These are phyloP conservation scores for Isabelozyma gotoi DNA, from an alignment of 805 yeast species.

Conservation along the genomic window DNA sequence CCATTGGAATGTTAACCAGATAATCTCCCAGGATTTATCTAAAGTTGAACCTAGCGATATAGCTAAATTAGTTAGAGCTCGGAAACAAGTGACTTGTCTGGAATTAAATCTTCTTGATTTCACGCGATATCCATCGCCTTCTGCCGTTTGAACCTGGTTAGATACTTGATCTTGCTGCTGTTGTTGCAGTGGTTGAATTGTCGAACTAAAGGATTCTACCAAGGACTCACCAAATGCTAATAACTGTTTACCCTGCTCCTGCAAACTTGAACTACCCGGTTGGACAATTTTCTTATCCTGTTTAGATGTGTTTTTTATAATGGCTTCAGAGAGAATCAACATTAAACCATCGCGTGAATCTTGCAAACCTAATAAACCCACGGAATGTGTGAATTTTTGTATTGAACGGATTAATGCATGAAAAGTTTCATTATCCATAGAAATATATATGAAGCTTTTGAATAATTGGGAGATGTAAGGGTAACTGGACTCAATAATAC, in stretches of 20 bases:
- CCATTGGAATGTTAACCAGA: conserved; percentile 73
- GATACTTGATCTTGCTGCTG: not conserved
- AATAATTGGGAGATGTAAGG: conserved; percentile 26
- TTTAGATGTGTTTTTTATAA: conserved; percentile 12
- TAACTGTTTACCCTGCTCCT: conserved; percentile 32
- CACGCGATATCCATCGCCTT: not conserved
- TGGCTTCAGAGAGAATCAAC: conserved; percentile 24
- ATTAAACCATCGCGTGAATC: conserved; percentile 55
- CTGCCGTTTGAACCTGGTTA: not conserved
- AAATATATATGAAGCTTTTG: conserved; percentile 53
- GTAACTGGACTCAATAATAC: conserved; percentile 28
- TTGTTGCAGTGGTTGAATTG: conserved; percentile 24
- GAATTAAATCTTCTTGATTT: conserved; percentile 44
- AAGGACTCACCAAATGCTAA: conserved; percentile 50
- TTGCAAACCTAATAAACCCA: conserved; percentile 67
- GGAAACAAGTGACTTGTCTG: conserved; percentile 70
- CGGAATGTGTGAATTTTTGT: conserved; percentile 78
- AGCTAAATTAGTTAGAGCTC: conserved; percentile 77
- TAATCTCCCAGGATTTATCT: conserved; percentile 61
- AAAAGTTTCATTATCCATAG: conserved; percentile 70
- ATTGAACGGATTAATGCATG: conserved; percentile 66
- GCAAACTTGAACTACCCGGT: conserved; percentile 5
- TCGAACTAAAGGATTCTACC: conserved; percentile 50
- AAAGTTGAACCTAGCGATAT: conserved; percentile 79
- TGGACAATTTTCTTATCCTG: not conserved